Evolutionary conservation across 148 eudicot species (phyloP).

Genomic region (Vaccinium vitisidaea): DNA sequence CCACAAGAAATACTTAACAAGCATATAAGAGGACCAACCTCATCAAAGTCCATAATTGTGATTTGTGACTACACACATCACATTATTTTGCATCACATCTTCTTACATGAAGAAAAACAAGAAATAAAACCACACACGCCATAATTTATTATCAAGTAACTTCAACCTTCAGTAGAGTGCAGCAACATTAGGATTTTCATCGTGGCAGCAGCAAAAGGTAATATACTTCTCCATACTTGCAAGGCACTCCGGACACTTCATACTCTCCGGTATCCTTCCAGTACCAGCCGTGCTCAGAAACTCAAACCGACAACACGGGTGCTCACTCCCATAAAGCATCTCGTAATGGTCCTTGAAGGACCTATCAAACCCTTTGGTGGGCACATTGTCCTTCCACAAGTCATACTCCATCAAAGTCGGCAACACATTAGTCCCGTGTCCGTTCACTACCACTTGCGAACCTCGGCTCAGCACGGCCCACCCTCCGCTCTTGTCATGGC

Average conservation of each 20-base stretch:
- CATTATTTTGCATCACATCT: neutral
- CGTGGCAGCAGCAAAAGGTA: slow-evolving; percentile 48
- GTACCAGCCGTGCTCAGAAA: slow-evolving; percentile 31
- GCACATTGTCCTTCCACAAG: slow-evolving; percentile 34
- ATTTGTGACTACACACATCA: neutral
- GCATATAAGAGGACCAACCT: neutral
- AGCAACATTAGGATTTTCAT: neutral
- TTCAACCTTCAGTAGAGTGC: neutral
- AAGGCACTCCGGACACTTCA: slow-evolving; percentile 56
- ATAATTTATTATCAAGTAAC: neutral
- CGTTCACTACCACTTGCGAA: slow-evolving; percentile 32
- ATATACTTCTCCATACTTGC: slow-evolving; percentile 35
- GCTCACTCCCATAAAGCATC: slow-evolving; percentile 15
- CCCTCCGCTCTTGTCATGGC: slow-evolving; percentile 44
- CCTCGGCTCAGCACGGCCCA: slow-evolving; percentile 59
- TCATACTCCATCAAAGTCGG: slow-evolving; percentile 20
- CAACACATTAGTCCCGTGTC: slow-evolving; percentile 28
- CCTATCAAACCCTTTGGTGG: slow-evolving; percentile 26
- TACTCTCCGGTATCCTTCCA: slow-evolving; percentile 28
- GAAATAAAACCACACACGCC: neutral
- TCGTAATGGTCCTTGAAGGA: slow-evolving; percentile 26
- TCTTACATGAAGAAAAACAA: no score
- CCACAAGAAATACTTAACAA: neutral
- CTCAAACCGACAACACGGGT: slow-evolving; percentile 42
- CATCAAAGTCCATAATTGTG: neutral